Evolutionary conservation across 1,139 yeast genomes (phyloP).

Genomic region (Yamadazyma kanchanaburiensis): DNA sequence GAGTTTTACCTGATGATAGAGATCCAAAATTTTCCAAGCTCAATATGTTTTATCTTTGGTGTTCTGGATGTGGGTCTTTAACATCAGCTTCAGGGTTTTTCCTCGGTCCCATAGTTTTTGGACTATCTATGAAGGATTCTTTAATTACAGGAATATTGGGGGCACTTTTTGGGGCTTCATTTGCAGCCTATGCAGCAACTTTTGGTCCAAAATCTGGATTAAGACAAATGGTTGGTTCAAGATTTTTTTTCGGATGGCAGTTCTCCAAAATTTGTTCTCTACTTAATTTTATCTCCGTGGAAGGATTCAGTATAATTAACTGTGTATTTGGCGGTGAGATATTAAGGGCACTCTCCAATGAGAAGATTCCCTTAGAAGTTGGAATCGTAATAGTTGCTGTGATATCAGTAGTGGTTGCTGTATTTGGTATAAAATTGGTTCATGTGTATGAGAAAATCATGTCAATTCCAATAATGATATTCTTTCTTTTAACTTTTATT

Average conservation of each 20-base stretch:
- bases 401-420: conserved; percentile 61
- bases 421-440: conserved; percentile 62
- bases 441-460: conserved; percentile 27
- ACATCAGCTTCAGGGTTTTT: conserved; percentile 82
- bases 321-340: conserved; percentile 86
- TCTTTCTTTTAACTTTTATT: conserved; percentile 22
- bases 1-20: conserved; percentile 26
- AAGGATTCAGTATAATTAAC: conserved; percentile 86
- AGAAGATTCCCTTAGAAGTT: conserved; percentile 61
- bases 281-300: conserved; percentile 72
- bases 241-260: conserved; percentile 72
- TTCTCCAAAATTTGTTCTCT: conserved; percentile 76
- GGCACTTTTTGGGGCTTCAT: conserved; percentile 60
- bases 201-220: conserved; percentile 86
- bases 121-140: conserved; percentile 61
- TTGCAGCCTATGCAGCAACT: conserved; percentile 79
- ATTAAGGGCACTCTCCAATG: conserved; percentile 59
- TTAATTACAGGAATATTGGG: conserved; percentile 61
- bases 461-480: conserved; percentile 25
- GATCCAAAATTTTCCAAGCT: conserved; percentile 33
- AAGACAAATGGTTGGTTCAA: conserved; percentile 81
- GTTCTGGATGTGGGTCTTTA: conserved; percentile 80
- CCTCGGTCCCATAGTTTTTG: conserved; percentile 68
- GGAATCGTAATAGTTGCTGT: conserved; percentile 72
- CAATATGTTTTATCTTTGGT: conserved; percentile 46